Evolutionary conservation across 768 basidiomycete genomes (phyloP).

Genomic region (Kwoniella dendrophila): DNA sequence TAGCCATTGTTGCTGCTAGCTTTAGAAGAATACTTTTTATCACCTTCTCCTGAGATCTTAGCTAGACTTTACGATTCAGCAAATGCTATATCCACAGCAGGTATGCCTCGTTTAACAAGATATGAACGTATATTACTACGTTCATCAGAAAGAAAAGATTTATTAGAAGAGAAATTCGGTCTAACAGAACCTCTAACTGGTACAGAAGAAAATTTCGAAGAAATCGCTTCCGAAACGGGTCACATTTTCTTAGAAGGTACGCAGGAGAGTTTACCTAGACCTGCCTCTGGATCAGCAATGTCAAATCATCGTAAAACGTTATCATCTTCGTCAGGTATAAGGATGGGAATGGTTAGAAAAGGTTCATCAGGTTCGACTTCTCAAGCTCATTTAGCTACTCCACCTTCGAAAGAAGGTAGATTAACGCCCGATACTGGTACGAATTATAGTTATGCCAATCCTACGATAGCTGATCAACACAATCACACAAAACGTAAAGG

Average conservation of each 20-base stretch:
- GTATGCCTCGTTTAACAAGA: slow-evolving; percentile 73
- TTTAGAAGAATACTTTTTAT: slow-evolving; percentile 88
- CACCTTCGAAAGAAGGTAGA: slow-evolving; percentile 26
- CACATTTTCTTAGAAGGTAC: neutral
- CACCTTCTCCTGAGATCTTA: slow-evolving; percentile 87
- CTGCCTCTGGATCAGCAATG: slow-evolving; percentile 6
- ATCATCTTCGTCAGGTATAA: slow-evolving; percentile 10
- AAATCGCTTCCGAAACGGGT: slow-evolving; percentile 18
- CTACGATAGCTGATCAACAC: neutral
- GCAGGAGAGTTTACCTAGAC: neutral
- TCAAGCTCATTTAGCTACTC: slow-evolving; percentile 19
- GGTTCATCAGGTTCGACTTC: slow-evolving; percentile 24
- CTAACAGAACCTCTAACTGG: slow-evolving; percentile 18
- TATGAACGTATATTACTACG: slow-evolving; percentile 88
- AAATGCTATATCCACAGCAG: slow-evolving; percentile 85
- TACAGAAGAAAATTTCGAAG: slow-evolving; percentile 23
- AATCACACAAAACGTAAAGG: slow-evolving; percentile 26
- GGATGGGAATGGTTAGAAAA: slow-evolving; percentile 20
- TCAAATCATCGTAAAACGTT: slow-evolving; percentile 17
- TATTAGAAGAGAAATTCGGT: slow-evolving; percentile 81
- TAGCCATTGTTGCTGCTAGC: slow-evolving; percentile 92
- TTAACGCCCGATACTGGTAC: slow-evolving; percentile 25
- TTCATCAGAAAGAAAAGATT: slow-evolving; percentile 83
- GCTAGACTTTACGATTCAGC: slow-evolving; percentile 87
- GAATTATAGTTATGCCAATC: neutral